A percentile compares a stretch with the other conserved stretches of the same genome.
Conservation (phyloP, 148 eudicot species). For the Cornus kousa region DNA sequence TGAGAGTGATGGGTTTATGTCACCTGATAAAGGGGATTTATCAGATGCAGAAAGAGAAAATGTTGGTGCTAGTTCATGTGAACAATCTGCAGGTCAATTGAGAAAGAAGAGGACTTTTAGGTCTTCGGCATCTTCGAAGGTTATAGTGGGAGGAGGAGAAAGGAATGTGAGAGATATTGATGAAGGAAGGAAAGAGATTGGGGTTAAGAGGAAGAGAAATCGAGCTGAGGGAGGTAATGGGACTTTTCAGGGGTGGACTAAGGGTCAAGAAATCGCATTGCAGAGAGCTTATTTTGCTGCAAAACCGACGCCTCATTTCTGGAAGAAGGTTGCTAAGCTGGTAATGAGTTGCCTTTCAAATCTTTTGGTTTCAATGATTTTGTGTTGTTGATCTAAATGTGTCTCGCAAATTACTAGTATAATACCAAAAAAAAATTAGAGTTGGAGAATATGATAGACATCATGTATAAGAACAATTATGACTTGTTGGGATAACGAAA, state of each 20-base stretch:
- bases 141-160: constrained; percentile 8
- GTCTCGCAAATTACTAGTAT: not conserved
- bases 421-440: not conserved
- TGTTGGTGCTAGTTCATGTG: constrained; percentile 15
- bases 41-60: not conserved
- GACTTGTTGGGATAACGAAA: not conserved
- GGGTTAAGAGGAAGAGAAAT: constrained; percentile 63
- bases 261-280: constrained; percentile 71
- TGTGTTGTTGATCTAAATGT: not conserved
- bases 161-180: constrained; percentile 9
- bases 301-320: constrained; percentile 84
- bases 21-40: constrained; percentile 5
- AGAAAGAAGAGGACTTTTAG: constrained; percentile 21
- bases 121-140: constrained; percentile 10
- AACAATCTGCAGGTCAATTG: not conserved
- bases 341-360: constrained; percentile 32
- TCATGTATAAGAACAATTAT: not conserved
- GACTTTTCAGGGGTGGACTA: constrained; percentile 56
- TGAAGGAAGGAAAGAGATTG: constrained; percentile 21
- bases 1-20: not conserved
- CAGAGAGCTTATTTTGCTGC: constrained; percentile 73
- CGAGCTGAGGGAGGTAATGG: constrained; percentile 33
- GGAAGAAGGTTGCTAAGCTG: constrained; percentile 87
- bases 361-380: constrained; percentile 3
- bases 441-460: not conserved